Conservation (phyloP, 768 basidiomycete genomes). For the Glaciozyma martinii region DNA sequence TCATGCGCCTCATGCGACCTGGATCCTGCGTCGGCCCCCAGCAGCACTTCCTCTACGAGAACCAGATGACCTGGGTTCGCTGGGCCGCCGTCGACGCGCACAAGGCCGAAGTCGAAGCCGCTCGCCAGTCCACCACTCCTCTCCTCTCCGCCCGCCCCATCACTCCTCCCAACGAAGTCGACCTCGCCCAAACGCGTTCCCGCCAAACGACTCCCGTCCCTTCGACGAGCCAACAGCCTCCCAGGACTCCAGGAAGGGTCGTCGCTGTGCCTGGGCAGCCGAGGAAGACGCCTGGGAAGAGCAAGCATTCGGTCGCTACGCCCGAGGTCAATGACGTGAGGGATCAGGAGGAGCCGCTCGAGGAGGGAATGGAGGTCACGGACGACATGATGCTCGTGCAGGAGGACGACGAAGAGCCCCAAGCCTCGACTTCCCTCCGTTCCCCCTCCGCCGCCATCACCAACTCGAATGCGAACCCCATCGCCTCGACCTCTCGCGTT, state of each 20-base stretch:
- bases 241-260: background rate
- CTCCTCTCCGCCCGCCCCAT: constrained; percentile 1
- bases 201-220: background rate
- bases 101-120: constrained; percentile 15
- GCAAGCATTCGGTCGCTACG: constrained; percentile 14
- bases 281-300: constrained; percentile 68
- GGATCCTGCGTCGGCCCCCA: constrained; percentile 62
- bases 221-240: background rate
- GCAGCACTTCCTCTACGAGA: constrained; percentile 81
- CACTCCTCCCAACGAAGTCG: constrained; percentile 42
- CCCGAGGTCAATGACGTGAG: constrained; percentile 8
- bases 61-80: constrained; percentile 85
- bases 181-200: constrained; percentile 1
- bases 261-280: constrained; percentile 34
- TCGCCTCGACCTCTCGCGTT: background rate
- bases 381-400: constrained; percentile 4
- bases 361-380: constrained; percentile 7
- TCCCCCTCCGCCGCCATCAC: background rate
- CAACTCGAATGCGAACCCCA: background rate
- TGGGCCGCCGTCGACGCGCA: constrained; percentile 75
- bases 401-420: background rate
- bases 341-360: constrained; percentile 5
- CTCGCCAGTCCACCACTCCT: constrained; percentile 8
- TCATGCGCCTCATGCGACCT: constrained; percentile 95
- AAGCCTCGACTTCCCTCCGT: background rate